phyloP scores from a whole-genome alignment of 2,329 filamentous ascomycete genomes.

The Pestalotiopsis sp. region DNA sequence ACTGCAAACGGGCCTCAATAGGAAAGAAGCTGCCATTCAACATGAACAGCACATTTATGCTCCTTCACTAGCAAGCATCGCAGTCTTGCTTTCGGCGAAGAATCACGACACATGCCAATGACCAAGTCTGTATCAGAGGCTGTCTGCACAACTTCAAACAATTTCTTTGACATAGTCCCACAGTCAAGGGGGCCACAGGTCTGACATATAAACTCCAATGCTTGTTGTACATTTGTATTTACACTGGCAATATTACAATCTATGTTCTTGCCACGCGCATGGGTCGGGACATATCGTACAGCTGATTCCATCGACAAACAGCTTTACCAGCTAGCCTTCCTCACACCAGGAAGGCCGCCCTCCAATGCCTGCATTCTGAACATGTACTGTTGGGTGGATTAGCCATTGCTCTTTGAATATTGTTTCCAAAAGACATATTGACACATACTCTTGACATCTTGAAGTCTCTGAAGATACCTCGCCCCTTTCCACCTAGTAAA shows the following conservation, averaged over 20 bases:
- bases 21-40: too few relatives aligned
- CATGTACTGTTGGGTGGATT: constrained; percentile 67
- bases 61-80: too few relatives aligned
- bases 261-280: neutral
- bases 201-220: neutral
- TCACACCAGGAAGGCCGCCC: constrained; percentile 86
- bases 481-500: constrained; percentile 84
- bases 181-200: too few relatives aligned
- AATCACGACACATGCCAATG: too few relatives aligned
- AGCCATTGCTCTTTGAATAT: constrained; percentile 24
- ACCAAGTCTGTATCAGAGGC: too few relatives aligned
- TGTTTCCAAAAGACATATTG: neutral
- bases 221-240: constrained; percentile 6
- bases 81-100: too few relatives aligned
- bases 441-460: constrained; percentile 81
- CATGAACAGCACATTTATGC: too few relatives aligned
- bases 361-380: constrained; percentile 88
- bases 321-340: constrained; percentile 90
- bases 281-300: constrained; percentile 11
- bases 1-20: too few relatives aligned
- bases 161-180: too few relatives aligned
- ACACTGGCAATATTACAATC: neutral
- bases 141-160: too few relatives aligned
- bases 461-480: constrained; percentile 91
- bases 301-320: constrained; percentile 15